A percentile compares a stretch with the other conserved stretches of the same genome.
phyloP scores from a whole-genome alignment of 176 grass and related monocot species.

The Coix lacrymajobi region DNA sequence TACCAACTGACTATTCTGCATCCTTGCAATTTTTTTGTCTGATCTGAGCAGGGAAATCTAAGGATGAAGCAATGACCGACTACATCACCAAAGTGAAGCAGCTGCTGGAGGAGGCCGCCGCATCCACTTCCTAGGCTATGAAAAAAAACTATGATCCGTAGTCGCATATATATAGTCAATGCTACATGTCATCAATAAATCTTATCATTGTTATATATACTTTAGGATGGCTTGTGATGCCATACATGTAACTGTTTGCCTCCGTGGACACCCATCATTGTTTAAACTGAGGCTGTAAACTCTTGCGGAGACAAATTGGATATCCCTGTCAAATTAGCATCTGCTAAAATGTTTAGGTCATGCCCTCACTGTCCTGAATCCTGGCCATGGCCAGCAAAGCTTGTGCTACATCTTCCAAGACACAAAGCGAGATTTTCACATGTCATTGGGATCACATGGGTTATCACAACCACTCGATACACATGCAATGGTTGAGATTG shows the following conservation, averaged over 20 bases:
- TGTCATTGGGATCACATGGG: no score
- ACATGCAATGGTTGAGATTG: no score
- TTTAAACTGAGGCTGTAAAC: not conserved
- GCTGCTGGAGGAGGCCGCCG: slow-evolving; percentile 51
- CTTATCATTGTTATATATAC: not conserved
- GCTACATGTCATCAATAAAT: not conserved
- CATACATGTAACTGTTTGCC: not conserved
- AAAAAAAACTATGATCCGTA: not conserved
- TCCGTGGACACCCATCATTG: not conserved
- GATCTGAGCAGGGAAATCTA: slow-evolving; percentile 44
- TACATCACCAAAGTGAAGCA: slow-evolving; percentile 89
- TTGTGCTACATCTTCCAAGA: not conserved
- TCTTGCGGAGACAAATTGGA: not conserved
- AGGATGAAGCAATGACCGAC: slow-evolving; percentile 67
- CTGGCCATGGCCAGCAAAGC: not conserved
- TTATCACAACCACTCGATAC: no score
- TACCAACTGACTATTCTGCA: not conserved
- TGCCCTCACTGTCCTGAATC: not conserved
- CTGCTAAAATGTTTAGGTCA: not conserved
- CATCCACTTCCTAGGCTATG: slow-evolving; percentile 31
- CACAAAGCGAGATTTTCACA: no score
- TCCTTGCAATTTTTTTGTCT: not conserved
- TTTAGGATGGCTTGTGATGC: not conserved
- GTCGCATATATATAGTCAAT: not conserved
- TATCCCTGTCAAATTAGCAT: not conserved